A percentile compares a stretch with the other conserved stretches of the same genome.
phyloP scores from a whole-genome alignment of 176 grass and related monocot species.

The Juncus effusus region DNA sequence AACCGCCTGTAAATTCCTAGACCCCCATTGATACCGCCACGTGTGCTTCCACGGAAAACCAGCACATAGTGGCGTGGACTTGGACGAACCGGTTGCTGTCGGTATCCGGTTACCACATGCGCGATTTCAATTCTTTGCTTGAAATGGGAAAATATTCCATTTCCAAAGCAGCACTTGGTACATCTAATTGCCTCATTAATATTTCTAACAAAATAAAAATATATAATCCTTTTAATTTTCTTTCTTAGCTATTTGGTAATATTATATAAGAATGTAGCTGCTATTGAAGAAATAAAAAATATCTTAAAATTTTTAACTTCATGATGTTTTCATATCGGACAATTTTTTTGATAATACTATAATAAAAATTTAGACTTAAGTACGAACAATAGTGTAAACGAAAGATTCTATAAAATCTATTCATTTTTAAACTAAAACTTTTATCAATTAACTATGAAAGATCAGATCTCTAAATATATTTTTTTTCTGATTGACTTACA shows the following conservation, averaged over 20 bases:
- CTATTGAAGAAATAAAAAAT: neutral
- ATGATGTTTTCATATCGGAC: neutral
- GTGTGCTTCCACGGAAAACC: neutral
- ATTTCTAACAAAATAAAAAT: neutral
- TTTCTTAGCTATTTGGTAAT: neutral
- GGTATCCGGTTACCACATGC: neutral
- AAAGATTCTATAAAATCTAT: too few relatives aligned
- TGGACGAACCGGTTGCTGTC: neutral
- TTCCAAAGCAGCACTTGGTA: neutral
- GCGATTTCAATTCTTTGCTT: neutral
- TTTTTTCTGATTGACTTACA: too few relatives aligned
- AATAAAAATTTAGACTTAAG: too few relatives aligned
- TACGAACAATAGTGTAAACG: too few relatives aligned
- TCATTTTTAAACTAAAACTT: too few relatives aligned
- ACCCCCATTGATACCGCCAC: neutral
- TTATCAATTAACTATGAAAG: too few relatives aligned
- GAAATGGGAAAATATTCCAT: constrained; percentile 11
- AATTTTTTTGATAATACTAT: neutral
- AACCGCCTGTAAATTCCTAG: neutral
- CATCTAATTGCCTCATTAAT: neutral
- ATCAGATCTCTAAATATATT: too few relatives aligned
- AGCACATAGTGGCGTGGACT: neutral
- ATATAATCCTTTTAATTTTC: neutral
- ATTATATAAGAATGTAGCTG: neutral
- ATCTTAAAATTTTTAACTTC: neutral